Base-by-base conservation (phyloP, 805 yeast species). In the Candida sakaeoensis region DNA sequence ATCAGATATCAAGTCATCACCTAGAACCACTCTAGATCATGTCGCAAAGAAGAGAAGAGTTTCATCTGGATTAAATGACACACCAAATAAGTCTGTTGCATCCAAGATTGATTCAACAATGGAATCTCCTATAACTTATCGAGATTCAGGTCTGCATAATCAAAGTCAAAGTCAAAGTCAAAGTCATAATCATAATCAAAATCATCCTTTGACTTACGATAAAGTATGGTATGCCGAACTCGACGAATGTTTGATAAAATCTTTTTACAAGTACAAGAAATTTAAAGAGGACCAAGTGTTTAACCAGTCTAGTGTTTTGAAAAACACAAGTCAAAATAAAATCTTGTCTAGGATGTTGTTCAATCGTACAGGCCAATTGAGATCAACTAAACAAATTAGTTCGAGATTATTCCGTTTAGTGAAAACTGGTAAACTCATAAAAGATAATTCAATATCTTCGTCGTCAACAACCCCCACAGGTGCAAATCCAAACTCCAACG, bases 341-440 rank as follows among this genome's bases (percentile, higher is more conserved):
- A 60, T 65, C 10, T 50, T 68, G 31, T 63, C 71, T 3, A 52
- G 70, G 35, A 65, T 68, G 72, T 43, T 68, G 23, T 53, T 52
- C 19, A 59, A 59, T 43, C 63, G 58, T 44, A 58, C 70, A 6
- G 67, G 68, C 8, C 49, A 61, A 1, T 48, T 53, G 26, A 54
- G 71, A 40, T 57, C 68, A 2, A 57, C 70, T 4, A 65, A 64
- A 41, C 72, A 68, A 41, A 62, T 68, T 14, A 57, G 61, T 4
- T 49, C 59, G 13, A 53, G 68, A 36, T 49, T 63, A 9, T 56
- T 56, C 36, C 46, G 63, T 17, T 49, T 60, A 21, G 55, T 63
- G 1, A 55, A 56, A 41, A 39, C 48, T 31, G 56, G 56, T 24
- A 51, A 49, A 40, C 36, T 56, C 31, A 50, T 49, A 28, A 57